phyloP scores from a whole-genome alignment of 495 filamentous ascomycete species.

The Podospora anserina region DNA sequence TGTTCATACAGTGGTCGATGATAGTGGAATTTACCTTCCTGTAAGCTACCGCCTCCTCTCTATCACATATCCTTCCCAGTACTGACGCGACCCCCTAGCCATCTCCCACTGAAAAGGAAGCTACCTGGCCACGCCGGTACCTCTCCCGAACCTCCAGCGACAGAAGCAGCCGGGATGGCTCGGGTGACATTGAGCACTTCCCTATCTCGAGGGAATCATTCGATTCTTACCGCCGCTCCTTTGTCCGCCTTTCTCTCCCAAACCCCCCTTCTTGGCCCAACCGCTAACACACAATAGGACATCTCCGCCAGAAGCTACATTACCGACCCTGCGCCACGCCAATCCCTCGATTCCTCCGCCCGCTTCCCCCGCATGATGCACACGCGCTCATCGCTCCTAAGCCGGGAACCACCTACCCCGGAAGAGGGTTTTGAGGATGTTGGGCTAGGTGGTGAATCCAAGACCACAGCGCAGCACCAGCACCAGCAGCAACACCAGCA shows the following conservation, averaged over 20 bases:
- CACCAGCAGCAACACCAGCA: slow-evolving; percentile 46
- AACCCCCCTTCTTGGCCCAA: slow-evolving; percentile 8
- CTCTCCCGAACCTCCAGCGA: slow-evolving; percentile 65
- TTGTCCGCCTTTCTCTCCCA: slow-evolving; percentile 57
- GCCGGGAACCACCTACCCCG: slow-evolving; percentile 39
- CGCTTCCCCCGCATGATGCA: neutral
- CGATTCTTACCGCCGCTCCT: slow-evolving; percentile 94
- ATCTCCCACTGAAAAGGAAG: slow-evolving; percentile 81
- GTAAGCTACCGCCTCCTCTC: slow-evolving; percentile 46
- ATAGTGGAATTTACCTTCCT: slow-evolving; percentile 93
- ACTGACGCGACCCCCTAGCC: slow-evolving; percentile 52
- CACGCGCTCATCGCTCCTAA: neutral
- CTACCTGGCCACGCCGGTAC: slow-evolving; percentile 76
- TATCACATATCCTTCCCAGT: neutral
- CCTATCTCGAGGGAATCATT: slow-evolving; percentile 97
- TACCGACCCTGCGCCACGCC: slow-evolving; percentile 60
- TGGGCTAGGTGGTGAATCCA: slow-evolving; percentile 65
- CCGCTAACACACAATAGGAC: slow-evolving; percentile 54
- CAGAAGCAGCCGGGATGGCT: slow-evolving; percentile 53
- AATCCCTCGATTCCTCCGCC: slow-evolving; percentile 68
- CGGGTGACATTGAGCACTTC: slow-evolving; percentile 83
- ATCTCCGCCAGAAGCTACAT: slow-evolving; percentile 83
- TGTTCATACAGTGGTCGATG: slow-evolving; percentile 74
- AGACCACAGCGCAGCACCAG: slow-evolving; percentile 47
- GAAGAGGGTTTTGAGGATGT: slow-evolving; percentile 90